These are phyloP conservation scores for Coccomyxa sp. DNA, from an alignment of 139 green algal genomes.

Conservation along the genomic window DNA sequence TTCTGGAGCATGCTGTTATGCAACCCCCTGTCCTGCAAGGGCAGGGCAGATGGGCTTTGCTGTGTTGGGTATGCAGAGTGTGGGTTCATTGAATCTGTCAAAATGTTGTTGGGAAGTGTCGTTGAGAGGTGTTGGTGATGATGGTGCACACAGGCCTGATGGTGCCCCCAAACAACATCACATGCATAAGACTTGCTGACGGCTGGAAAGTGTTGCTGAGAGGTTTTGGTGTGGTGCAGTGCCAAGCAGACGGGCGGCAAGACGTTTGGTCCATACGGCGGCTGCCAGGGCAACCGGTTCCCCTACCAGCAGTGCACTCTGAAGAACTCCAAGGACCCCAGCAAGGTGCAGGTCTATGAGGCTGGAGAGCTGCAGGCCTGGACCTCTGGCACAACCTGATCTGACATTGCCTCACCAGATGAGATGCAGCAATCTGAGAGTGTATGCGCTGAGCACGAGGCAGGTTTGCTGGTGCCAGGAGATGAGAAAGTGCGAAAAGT, in stretches of 20 bases:
- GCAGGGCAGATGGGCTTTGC: too few relatives aligned
- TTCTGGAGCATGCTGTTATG: too few relatives aligned
- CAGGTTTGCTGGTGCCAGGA: too few relatives aligned
- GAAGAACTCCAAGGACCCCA: conserved; percentile 1
- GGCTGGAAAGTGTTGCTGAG: not conserved
- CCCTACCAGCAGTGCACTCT: conserved; percentile 3
- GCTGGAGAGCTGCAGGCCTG: conserved; percentile 1
- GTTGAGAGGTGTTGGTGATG: not conserved
- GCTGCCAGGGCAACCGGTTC: conserved; percentile 4
- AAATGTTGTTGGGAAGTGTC: not conserved
- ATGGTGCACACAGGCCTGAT: too few relatives aligned
- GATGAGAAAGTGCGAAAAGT: too few relatives aligned
- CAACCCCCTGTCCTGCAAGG: too few relatives aligned
- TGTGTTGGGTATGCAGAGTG: not conserved
- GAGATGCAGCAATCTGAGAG: too few relatives aligned
- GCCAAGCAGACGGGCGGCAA: not conserved
- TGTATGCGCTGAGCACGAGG: too few relatives aligned
- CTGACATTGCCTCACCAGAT: too few relatives aligned
- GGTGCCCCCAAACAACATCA: too few relatives aligned
- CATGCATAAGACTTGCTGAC: too few relatives aligned
- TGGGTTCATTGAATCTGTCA: not conserved
- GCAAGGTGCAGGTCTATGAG: not conserved
- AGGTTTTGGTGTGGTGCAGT: not conserved
- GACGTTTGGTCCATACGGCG: conserved; percentile 1
- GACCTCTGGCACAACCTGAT: not conserved